Evolutionary conservation across 108 stramenopile genomes (phyloP), one percentile per base, ranked within the genome.

Genomic region (Pseudonitzschia multistriata): DNA sequence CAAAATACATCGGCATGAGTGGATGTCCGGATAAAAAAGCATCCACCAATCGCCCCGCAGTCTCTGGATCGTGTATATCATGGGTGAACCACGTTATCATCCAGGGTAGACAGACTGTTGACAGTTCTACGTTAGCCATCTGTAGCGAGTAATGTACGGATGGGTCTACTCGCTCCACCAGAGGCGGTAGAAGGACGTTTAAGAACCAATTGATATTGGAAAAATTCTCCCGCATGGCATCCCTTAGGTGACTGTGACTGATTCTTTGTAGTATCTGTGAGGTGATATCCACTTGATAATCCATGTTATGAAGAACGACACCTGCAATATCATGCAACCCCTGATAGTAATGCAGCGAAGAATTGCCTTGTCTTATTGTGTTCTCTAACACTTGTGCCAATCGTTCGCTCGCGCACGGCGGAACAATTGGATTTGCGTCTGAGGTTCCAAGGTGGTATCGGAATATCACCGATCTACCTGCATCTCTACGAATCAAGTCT

Each of bases 71-170:
- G 53, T 79, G 65, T 15, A 95, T 76, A 77, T 96, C 94, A 75
- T 95, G 96, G 13, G 89, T 54, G 65, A 94, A 95, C 96, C 96
- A 96, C 2, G 92, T 94, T 31, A 93, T 83, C 15, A 95, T 79
- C 94, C 94, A 95, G 17, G 87, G 80, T 35, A 94, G 64, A 25
- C 60, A 42, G 3, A 74, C 25, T 42, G 50, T 78, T 21, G 73
- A 25, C 60, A 78, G 29, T 15, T 68, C 68, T 29, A 73, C 67
- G 49, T 66, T 29, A 19, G 56, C 15, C 29, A 50, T 11, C n/a
- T 53, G 59, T 7, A 82, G 29, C 36, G 66, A 13, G 33, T 82
- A 71, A 55, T 82, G 73, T 5, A 78, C 68, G 25, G 48, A 24
- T n/a, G 62, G 52, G 47, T 82, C 73, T 15, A 72, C 35, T 49